phyloP scores from a whole-genome alignment of 805 yeast genomes.

The Pichia occidentalis region DNA sequence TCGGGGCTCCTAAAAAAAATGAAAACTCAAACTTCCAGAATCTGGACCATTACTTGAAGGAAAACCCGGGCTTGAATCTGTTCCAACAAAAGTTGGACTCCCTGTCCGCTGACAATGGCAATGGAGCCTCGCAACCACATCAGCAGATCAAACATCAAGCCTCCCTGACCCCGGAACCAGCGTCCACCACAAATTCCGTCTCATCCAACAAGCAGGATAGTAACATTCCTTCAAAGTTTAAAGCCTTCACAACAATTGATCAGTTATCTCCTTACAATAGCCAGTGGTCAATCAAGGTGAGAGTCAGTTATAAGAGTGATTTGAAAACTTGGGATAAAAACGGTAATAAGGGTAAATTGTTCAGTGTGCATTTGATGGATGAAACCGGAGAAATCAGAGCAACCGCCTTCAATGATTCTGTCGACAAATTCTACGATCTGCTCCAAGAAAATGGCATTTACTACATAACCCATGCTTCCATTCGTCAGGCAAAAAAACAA shows the following conservation, averaged over 20 bases:
- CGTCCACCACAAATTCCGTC: too few species aligned
- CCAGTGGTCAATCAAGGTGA: constrained; percentile 87
- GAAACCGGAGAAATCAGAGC: constrained; percentile 96
- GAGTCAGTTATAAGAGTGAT: constrained; percentile 84
- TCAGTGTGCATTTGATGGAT: constrained; percentile 81
- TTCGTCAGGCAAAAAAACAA: constrained; percentile 78
- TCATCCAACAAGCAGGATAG: too few species aligned
- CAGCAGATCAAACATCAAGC: too few species aligned
- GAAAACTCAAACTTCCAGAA: constrained; percentile 13
- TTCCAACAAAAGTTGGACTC: constrained; percentile 16
- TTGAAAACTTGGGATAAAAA: constrained; percentile 82
- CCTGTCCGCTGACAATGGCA: too few species aligned
- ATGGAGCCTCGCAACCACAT: too few species aligned
- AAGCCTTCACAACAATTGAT: constrained; percentile 65
- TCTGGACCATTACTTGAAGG: constrained; percentile 51
- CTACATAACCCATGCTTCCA: constrained; percentile 72
- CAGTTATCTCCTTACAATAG: constrained; percentile 87
- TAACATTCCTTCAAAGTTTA: constrained; percentile 16
- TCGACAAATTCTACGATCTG: constrained; percentile 67
- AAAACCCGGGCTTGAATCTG: constrained; percentile 50
- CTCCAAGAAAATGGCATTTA: constrained; percentile 88
- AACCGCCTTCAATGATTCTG: constrained; percentile 85
- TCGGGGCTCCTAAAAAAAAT: constrained; percentile 29
- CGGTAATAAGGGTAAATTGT: constrained; percentile 84
- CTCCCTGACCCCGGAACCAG: constrained; percentile 13